Conservation (phyloP, 139 green algal genomes). For the Nannochloris sp. region DNA sequence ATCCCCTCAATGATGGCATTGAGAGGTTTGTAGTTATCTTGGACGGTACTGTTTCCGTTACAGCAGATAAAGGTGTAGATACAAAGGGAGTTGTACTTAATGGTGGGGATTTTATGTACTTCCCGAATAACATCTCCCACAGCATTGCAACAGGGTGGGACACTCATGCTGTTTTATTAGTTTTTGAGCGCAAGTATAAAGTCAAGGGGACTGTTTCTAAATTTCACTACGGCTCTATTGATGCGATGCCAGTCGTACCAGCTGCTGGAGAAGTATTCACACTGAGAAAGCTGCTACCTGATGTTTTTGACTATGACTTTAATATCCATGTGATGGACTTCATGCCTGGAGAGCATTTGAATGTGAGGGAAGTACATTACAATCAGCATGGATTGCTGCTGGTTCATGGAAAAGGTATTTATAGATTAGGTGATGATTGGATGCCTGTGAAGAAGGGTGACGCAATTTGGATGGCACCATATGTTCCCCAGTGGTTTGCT, state of each 20-base stretch:
- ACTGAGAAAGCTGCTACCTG: slow-evolving; percentile 85
- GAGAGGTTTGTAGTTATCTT: slow-evolving; percentile 78
- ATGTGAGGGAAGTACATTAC: slow-evolving; percentile 94
- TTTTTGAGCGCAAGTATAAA: slow-evolving; percentile 62
- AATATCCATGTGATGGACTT: slow-evolving; percentile 98
- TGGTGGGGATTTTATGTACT: slow-evolving; percentile 64
- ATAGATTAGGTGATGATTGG: slow-evolving; percentile 76
- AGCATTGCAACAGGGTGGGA: slow-evolving; percentile 10
- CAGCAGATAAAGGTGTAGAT: background rate
- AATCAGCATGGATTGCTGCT: slow-evolving; percentile 95
- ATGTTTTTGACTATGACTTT: slow-evolving; percentile 81
- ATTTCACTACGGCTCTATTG: slow-evolving; percentile 45
- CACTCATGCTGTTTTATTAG: slow-evolving; percentile 42
- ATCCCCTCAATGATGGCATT: slow-evolving; percentile 22
- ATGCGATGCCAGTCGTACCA: slow-evolving; percentile 51
- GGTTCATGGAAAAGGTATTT: slow-evolving; percentile 87
- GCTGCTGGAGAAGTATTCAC: slow-evolving; percentile 73
- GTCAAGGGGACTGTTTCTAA: slow-evolving; percentile 22
- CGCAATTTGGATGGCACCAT: slow-evolving; percentile 82
- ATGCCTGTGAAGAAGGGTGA: slow-evolving; percentile 65
- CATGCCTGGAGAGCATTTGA: slow-evolving; percentile 45
- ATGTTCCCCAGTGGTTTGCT: slow-evolving; percentile 82
- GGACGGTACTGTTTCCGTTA: slow-evolving; percentile 39
- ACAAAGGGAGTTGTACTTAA: slow-evolving; percentile 25
- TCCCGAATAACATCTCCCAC: slow-evolving; percentile 40